Base-by-base conservation (phyloP, 352 stramenopile genomes). In the Phytophthora fragariae region DNA sequence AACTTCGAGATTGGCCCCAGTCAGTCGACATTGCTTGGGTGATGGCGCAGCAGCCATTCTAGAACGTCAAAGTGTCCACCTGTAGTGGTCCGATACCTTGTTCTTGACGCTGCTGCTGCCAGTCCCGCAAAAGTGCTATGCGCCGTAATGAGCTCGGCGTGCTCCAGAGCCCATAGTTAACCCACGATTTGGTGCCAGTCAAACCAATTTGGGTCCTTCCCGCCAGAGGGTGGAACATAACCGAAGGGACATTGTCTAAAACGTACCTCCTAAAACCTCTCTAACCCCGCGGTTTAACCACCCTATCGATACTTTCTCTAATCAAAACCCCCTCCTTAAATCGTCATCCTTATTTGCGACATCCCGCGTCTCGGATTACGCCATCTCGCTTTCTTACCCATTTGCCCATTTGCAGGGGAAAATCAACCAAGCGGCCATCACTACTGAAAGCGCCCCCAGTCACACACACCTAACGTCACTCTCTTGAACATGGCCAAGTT, bases 401-500 rank as follows among this genome's bases (percentile, higher is more conserved):
- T 41, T 41, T 41, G 14, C 39, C 39, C 39, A 47, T 47, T 47
- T 47, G 11, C 39, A 47, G 24, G 24, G 35, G 39, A 47, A 47
- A 47, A 47, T 47, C 39, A 47, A 47, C 39, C 39, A 12, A 41
- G 11, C 39, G 39, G 12, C 37, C 29, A 46, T 56, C 56, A 71
- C 21, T 71, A 60, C 58, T 46, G 39, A 71, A 65, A 62, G 15
- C 55, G 29, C 33, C 9, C 14, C 10, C 31, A 24, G 24, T 29
- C 19, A 27, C 24, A 27, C 24, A 27, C 24, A 27, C 47, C 11
- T 12, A 47, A 47, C 39, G 39, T 47, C 39, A 47, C 11, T 8
- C 12, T 27, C 15, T 12, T 17, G 39, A 47, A 47, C 61, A 89
- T 89, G 84, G 56, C 65, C 60, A 88, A 88, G 70, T 88, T 88